Evolutionary conservation across 1,284 basidiomycete genomes (phyloP), one percentile per base, ranked within the genome.

Genomic region (Apiotrichum veenhuisii): DNA sequence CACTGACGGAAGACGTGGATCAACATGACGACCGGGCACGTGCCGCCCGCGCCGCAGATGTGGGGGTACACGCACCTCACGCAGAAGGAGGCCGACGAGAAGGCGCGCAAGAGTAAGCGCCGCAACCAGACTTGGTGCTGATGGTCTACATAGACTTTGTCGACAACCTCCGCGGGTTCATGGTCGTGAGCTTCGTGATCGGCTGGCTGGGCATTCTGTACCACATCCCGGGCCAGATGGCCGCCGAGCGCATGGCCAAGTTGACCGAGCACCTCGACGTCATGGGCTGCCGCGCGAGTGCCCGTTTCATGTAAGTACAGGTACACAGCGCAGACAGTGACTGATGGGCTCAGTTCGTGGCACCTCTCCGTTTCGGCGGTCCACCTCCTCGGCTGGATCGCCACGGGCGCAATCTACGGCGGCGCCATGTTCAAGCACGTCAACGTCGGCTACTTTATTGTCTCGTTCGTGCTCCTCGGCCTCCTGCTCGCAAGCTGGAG

Each of bases 31-130:
- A 84, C 86, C 0, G 84, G 84, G 0, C 71, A 77, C 8, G n/a
- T 49, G 22, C 66, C 69, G 9, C 79, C 80, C 9, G 81, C 81
- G 0, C 86, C 87, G 0, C 68, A 82, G 36, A 83, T 87, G 68
- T 87, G 86, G 84, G 86, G 86, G 0, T 90, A 84, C 70, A 84
- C 86, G 0, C 80, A 82, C 59, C 80, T 84, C 62, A 85, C 85
- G 0, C 86, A 88, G 57, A 76, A 82, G 26, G 80, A 87, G 55
- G 83, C 87, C 61, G 66, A 72, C 15, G 83, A 82, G 17, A 52
- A 76, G 18, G 80, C 80, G 33, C 82, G 86, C 47, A 71, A 86
- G 17, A 83, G 86, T 85, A 55, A 47, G 81, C 78, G 34, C 7
- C 25, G 7, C 17, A 27, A 26, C 43, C 43, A 30, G 30, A 5